Percentiles rank a stretch among this genome's conserved stretches.
Evolutionary conservation across 140 eudicot genomes (phyloP).

Genomic region (Cichorium intybus): DNA sequence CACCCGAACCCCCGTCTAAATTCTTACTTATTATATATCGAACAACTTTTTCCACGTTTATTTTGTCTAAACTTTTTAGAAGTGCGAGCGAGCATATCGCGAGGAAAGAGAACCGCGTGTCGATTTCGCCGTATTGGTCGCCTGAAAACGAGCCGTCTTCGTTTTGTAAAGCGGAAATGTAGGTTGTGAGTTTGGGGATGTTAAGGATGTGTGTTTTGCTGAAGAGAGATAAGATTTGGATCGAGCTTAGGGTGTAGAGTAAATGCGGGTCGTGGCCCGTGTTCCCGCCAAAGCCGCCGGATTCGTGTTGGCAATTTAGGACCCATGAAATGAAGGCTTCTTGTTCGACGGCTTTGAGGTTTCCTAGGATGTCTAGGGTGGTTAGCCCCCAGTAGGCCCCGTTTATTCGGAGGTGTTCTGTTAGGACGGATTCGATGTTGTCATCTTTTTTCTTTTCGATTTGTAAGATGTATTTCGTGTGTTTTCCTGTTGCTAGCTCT

Average conservation of each 20-base stretch:
- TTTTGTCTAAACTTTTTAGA: slow-evolving; percentile 57
- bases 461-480: slow-evolving; percentile 61
- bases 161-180: slow-evolving; percentile 56
- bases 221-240: slow-evolving; percentile 78
- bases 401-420: slow-evolving; percentile 82
- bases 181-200: slow-evolving; percentile 55
- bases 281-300: slow-evolving; percentile 97
- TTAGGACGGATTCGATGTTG: slow-evolving; percentile 62
- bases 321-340: slow-evolving; percentile 82
- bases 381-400: slow-evolving; percentile 99
- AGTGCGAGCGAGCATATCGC: slow-evolving; percentile 78
- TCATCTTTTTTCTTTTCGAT: slow-evolving; percentile 85
- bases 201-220: slow-evolving; percentile 68
- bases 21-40: slow-evolving; percentile 78
- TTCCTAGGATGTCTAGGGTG: slow-evolving; percentile 76
- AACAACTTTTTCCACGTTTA: slow-evolving; percentile 89
- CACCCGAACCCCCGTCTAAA: slow-evolving; percentile 95
- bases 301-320: slow-evolving; percentile 90
- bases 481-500: slow-evolving; percentile 62
- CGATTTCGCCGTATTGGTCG: slow-evolving; percentile 88
- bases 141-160: slow-evolving; percentile 95
- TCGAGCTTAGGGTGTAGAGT: slow-evolving; percentile 79
- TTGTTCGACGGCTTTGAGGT: slow-evolving; percentile 65
- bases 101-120: slow-evolving; percentile 74
- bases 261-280: slow-evolving; percentile 91